Base-by-base conservation (phyloP, 805 yeast genomes). In the Candida parachauliodes region DNA sequence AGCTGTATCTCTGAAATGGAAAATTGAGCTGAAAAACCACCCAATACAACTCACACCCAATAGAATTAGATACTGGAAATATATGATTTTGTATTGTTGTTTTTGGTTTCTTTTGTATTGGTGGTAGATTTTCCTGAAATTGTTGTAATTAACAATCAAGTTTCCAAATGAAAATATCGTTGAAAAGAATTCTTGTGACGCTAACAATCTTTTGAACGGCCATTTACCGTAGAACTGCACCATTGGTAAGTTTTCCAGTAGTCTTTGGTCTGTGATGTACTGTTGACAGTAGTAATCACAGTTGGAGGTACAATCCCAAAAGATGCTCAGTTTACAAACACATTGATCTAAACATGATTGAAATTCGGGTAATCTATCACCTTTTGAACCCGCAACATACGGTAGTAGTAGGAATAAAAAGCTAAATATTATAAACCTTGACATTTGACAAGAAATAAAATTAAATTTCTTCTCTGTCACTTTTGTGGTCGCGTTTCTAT, bases 171-270 rank as follows among this genome's bases (percentile, higher is more conserved):
- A 62, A 38, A 68, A 65, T 5, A 65, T 21, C 10, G 54, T 54
- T 27, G 68, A 60, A 24, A 56, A 54, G 19, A 65, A 21, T 40
- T 68, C 73, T 18, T 65, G 63, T 16, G 60, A 48, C 1, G 70
- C 72, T 22, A 58, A 49, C 1, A 66, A 48, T 21, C 72, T 47
- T 5, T 34, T 39, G 36, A 68, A 68, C 4, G 72, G 72, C 73
- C 73, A 68, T 43, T 68, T 68, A 4, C 73, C 73, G 34, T 53
- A 51, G 42, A 65, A 68, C 41, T 68, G 68, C n/a, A 65, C 70
- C 46, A 59, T 48, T 4, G 53, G 53, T 7, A 48, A 43, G 2
- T 54, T 56, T 0, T 33, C 17, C 5, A 23, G 29, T 17, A 39
- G 30, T 12, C 70, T 43, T 19, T 39, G 37, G 16, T 48, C 43